Base-by-base conservation (phyloP, 2,329 filamentous ascomycete genomes). In the Pseudopithomyces maydicus region DNA sequence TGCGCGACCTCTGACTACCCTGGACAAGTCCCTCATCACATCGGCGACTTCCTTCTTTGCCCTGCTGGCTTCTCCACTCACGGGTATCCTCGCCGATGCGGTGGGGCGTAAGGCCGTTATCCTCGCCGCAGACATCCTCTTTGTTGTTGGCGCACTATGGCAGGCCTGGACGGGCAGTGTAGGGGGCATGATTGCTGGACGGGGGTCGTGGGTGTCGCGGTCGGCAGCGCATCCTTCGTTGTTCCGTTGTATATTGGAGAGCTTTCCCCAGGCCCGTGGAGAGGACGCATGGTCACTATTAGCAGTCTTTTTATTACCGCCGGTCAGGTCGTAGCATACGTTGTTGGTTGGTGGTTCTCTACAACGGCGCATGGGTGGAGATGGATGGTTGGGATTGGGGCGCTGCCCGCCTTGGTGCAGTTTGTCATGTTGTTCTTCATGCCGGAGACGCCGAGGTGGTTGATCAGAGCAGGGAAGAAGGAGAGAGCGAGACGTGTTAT, bases 341-440 rank as follows among this genome's bases (percentile, higher is more conserved):
- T 96, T 1, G 78, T 92, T 6, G 94, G 94, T 1, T 97, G 90
- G 89, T 74, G 82, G 0, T 88, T 96, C 45, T 83, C 86, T 6
- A 59, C 61, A 10, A 82, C 84, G 7, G 57, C 50, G 3, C 62
- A 68, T 43, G 91, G 90, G 1, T 98, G 94, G 93, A 82, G 92
- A 48, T 96, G 90, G 88, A 93, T 97, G 85, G 92, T 97, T 0
- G 93, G 93, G 0, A 76, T 97, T 0, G 94, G 93, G 0, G 90
- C 90, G 8, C 59, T 89, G 23, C 94, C 94, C 0, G 93, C 92
- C 0, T 74, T 85, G 0, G 54, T 92, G 3, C 94, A 97, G 73
- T 84, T 86, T 5, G 72, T 81, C 0, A 78, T 96, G 53, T 78
- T 97, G 57, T 66, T 86, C 2, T 80, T 86, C 50, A 89, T 97